Evolutionary conservation across 2,329 filamentous ascomycete genomes (phyloP).

Genomic region (Fusarium sp.): DNA sequence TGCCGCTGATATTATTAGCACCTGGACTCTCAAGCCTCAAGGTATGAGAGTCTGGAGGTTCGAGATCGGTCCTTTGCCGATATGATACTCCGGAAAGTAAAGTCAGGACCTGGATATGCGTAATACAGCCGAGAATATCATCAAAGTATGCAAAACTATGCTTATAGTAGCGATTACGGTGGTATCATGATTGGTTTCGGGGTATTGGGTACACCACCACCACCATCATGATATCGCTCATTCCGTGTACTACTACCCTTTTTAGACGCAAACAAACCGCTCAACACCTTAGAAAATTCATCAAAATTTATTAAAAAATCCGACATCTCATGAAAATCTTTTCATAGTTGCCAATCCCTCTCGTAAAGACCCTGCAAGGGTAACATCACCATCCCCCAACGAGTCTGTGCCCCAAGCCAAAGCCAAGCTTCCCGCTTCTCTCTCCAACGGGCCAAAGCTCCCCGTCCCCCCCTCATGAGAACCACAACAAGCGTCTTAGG

Average conservation of each 20-base stretch:
- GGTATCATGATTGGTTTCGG: constrained; percentile 28
- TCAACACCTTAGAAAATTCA: not conserved
- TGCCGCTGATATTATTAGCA: constrained; percentile 31
- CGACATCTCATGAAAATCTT: not conserved
- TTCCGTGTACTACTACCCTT: constrained; percentile 1
- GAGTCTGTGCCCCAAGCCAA: constrained; percentile 2
- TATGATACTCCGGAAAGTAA: constrained; percentile 14
- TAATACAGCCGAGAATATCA: constrained; percentile 16
- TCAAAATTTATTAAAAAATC: too few species aligned
- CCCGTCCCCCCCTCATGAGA: constrained; percentile 3
- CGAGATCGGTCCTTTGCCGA: constrained; percentile 33
- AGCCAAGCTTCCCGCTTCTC: not conserved
- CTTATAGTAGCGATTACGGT: constrained; percentile 4
- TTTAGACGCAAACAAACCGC: constrained; percentile 12
- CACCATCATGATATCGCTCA: constrained; percentile 39
- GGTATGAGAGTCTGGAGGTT: constrained; percentile 11
- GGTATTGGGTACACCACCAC: constrained; percentile 11
- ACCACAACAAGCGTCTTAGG: constrained; percentile 25
- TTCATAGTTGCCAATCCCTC: constrained; percentile 1
- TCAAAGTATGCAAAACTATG: constrained; percentile 16
- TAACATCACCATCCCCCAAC: constrained; percentile 7
- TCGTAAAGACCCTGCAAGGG: not conserved
- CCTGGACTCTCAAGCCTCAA: not conserved
- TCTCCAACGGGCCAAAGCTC: constrained; percentile 5
- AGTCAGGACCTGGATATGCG: constrained; percentile 14